These are phyloP conservation scores for Panaeolus cyanescens DNA, from an alignment of 768 basidiomycete genomes.

Conservation along the genomic window DNA sequence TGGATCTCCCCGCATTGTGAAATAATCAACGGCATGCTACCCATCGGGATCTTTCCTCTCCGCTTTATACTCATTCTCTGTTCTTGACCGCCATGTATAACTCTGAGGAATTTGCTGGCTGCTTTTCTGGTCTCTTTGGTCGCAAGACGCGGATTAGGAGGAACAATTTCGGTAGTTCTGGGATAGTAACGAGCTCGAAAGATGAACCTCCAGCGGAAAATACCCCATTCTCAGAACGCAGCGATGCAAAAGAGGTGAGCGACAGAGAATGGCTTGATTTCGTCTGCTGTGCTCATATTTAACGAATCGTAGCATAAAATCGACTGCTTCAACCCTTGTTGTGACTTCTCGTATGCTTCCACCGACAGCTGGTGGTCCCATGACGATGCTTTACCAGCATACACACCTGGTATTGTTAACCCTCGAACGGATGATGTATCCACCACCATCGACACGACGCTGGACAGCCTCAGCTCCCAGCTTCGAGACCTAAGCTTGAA, in stretches of 20 bases:
- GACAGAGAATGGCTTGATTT: background rate
- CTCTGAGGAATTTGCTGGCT: conserved; percentile 28
- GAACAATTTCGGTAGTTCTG: background rate
- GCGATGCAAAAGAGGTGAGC: background rate
- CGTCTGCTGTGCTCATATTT: background rate
- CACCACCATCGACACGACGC: conserved; percentile 50
- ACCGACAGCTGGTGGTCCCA: conserved; percentile 26
- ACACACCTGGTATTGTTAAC: conserved; percentile 26
- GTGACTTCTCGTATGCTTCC: conserved; percentile 41
- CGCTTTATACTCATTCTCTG: conserved; percentile 8
- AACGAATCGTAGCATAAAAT: conserved; percentile 14
- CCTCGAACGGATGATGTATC: conserved; percentile 39
- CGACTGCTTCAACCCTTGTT: conserved; percentile 40
- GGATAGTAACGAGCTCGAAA: background rate
- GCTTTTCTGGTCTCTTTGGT: conserved; percentile 34
- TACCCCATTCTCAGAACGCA: too few species aligned
- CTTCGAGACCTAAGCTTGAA: conserved; percentile 67
- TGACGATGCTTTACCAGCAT: conserved; percentile 41
- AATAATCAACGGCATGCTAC: conserved; percentile 3
- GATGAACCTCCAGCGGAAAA: too few species aligned
- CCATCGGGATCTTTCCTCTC: background rate
- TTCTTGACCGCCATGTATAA: conserved; percentile 21
- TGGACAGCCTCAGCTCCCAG: conserved; percentile 52
- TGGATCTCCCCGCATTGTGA: background rate
- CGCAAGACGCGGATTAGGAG: conserved; percentile 8